phyloP scores from a whole-genome alignment of 176 grass and related monocot genomes.

The Ampelocalamus luodianensis region DNA sequence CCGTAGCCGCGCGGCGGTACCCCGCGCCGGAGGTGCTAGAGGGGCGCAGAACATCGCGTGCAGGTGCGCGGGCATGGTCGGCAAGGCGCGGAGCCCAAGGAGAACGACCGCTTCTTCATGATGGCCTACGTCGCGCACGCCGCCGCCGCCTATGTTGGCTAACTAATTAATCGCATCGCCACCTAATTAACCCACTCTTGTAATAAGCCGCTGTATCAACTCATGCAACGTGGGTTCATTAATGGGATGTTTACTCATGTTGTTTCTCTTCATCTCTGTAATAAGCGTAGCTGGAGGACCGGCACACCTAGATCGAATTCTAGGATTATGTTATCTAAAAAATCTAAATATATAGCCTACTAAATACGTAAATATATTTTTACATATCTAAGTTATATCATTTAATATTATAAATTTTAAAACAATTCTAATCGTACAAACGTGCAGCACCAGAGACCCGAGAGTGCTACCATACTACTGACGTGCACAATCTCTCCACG shows the following conservation, averaged over 20 bases:
- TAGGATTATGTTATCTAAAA: no score
- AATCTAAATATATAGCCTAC: no score
- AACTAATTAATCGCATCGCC: background rate
- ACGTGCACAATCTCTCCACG: no score
- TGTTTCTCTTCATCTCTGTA: background rate
- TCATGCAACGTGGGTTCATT: background rate
- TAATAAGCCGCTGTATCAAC: background rate
- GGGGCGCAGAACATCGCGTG: conserved; percentile 34
- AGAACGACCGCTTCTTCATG: conserved; percentile 32
- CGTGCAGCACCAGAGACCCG: no score
- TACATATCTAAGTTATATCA: no score
- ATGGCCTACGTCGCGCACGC: conserved; percentile 51
- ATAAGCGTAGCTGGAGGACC: no score
- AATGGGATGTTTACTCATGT: background rate
- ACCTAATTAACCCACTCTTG: background rate
- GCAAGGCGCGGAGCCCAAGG: background rate
- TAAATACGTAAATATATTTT: no score
- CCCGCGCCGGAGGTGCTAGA: conserved; percentile 42
- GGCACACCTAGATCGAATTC: no score
- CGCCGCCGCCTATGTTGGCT: conserved; percentile 29
- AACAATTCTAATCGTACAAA: no score
- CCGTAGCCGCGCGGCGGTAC: conserved; percentile 38
- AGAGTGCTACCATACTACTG: no score
- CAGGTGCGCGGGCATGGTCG: conserved; percentile 39
- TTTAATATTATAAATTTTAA: no score